phyloP scores from a whole-genome alignment of 1,284 basidiomycete genomes.

The Tilletia walkeri region DNA sequence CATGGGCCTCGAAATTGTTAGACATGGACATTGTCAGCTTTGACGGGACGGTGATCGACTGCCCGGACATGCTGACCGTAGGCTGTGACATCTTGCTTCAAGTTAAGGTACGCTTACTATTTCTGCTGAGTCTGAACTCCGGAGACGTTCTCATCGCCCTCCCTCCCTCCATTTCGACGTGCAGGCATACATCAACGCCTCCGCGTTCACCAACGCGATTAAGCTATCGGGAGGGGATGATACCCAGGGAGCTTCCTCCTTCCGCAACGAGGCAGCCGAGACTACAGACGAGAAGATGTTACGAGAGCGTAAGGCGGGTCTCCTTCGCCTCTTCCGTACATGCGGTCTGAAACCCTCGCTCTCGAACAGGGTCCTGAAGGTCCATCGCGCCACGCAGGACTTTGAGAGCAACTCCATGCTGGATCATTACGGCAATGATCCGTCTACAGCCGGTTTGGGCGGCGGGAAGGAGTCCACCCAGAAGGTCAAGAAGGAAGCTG shows the following conservation, averaged over 20 bases:
- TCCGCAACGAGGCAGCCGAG: conserved; percentile 72
- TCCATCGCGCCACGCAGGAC: conserved; percentile 61
- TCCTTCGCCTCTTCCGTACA: conserved; percentile 48
- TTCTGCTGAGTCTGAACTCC: background rate
- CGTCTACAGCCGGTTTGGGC: background rate
- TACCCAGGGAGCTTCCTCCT: conserved; percentile 24
- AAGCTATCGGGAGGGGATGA: background rate
- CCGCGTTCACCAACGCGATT: conserved; percentile 8
- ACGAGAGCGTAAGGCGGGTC: conserved; percentile 70
- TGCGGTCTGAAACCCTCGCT: conserved; percentile 42
- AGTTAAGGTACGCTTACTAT: conserved; percentile 28
- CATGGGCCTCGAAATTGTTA: conserved; percentile 51
- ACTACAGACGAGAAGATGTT: conserved; percentile 71
- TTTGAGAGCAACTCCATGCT: conserved; percentile 39
- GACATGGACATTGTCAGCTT: conserved; percentile 47
- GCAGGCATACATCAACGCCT: conserved; percentile 23
- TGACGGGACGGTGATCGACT: conserved; percentile 49
- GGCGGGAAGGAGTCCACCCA: background rate
- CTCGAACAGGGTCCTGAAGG: conserved; percentile 39
- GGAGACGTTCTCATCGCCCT: background rate
- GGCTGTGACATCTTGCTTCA: conserved; percentile 51
- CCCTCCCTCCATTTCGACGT: background rate
- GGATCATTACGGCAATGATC: conserved; percentile 57
- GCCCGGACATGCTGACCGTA: conserved; percentile 38
- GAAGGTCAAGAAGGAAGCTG: conserved; percentile 50